Evolutionary conservation across 352 stramenopile species (phyloP), one percentile per base, ranked within the genome.

Genomic region (Phytophthora colocasiae): DNA sequence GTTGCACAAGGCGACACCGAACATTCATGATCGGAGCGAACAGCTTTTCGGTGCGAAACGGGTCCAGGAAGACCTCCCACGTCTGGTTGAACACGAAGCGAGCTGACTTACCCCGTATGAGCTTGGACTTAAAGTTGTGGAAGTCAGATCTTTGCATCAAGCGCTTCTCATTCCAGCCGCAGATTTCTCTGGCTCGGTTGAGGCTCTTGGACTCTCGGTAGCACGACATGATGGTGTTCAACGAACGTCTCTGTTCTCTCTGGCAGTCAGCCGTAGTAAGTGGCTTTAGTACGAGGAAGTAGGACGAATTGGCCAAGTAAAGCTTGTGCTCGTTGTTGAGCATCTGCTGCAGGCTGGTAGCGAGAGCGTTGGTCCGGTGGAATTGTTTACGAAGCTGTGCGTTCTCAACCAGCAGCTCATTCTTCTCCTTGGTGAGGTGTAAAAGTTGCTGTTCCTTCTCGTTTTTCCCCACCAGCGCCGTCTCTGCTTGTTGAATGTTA

Each of bases 281-380:
- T 9, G 69, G 69, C 34, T 67, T 66, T n/a, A 77, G 58, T 22
- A 77, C 31, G 40, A 65, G 47, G 58, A 77, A 77, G 50, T 71
- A 68, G 2, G 64, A 67, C 45, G 64, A 71, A 39, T 73, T 63
- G 26, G 59, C 64, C 3, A 71, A 40, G 46, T 77, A 74, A 15
- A 77, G 39, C 36, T 74, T 70, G 59, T 77, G 65, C 46, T 77
- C 69, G 39, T 58, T 69, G 31, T 66, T 67, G 46, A 77, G 65
- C 43, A 77, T 68, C 19, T 71, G 58, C 41, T 64, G 43, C 10
- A 77, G 29, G 10, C 58, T 69, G 39, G 64, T 47, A 3, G 46
- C 44, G 6, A 63, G 34, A 14, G 52, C 59, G 0, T 45, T 58
- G 44, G 54, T 36, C n/a, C 56, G 31, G 14, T 68, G 69, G 55